Evolutionary conservation across 192 early-diverging fungal species (phyloP), one percentile per base, ranked within the genome.

Genomic region (Dissophora globulifera): DNA sequence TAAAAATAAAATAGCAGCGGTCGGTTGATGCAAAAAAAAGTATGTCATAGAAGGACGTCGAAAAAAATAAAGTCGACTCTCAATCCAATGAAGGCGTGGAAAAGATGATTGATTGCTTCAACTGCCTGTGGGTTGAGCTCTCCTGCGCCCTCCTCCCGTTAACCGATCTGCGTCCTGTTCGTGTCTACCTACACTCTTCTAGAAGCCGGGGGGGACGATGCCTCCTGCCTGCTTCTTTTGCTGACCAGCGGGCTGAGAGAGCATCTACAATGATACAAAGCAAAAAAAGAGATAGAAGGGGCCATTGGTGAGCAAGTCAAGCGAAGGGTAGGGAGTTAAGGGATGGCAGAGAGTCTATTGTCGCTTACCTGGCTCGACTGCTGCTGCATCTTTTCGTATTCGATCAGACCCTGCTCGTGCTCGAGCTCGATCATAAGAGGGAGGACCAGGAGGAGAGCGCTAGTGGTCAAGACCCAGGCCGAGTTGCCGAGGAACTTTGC

Each of bases 381-480:
- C 62, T 86, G 84, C 60, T 82, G 81, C 82, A 80, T 71, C 57
- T 84, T 88, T 80, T 95, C 95, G 80, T 93, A 92, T 79, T 91
- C 89, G 67, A 92, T 84, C 72, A 95, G 84, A 64, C 90, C 90
- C 69, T 91, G 87, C 59, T 98, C 96, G 64, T 91, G 88, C 80
- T 95, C 94, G 22, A 93, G 79, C 75, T 96, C 96, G 48, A 94
- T 78, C 11, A 93, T 93, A 41, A 98, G 83, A 38, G 96, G 96
- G 61, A 96, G 79, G 47, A 92, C 86, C 13, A 98, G 78, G 4
- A 98, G 80, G 60, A 96, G 69, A 22, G 92, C 94, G 41, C 86
- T 89, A 20, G 94, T 98, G 26, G 94, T 93, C 20, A 96, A 72
- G 12, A 98, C 89, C 96, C 96, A 98, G 32, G 91, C 86, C 20